A percentile compares a stretch with the other conserved stretches of the same genome.
Evolutionary conservation across 2,329 filamentous ascomycete genomes (phyloP).

Genomic region (Trichoderma sp.): DNA sequence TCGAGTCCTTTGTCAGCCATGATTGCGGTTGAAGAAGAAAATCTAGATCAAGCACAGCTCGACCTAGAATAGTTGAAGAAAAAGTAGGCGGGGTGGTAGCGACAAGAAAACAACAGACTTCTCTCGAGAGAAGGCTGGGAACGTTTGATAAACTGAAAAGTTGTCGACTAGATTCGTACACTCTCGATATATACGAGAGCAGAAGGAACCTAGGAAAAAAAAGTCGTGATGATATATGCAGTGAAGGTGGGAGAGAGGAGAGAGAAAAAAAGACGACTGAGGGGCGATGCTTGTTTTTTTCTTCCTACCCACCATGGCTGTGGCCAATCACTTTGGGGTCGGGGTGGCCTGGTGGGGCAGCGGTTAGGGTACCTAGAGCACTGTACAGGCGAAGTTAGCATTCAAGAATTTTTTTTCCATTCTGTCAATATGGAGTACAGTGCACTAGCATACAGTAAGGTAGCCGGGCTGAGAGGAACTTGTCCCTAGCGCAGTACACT

Average conservation of each 20-base stretch:
- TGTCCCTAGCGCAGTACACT: not conserved
- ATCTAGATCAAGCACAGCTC: slow-evolving; percentile 76
- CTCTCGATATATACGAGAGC: slow-evolving; percentile 50
- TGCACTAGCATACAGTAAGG: not conserved
- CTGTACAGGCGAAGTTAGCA: slow-evolving; percentile 14
- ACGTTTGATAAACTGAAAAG: slow-evolving; percentile 27
- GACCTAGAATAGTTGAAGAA: slow-evolving; percentile 59
- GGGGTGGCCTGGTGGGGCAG: slow-evolving; percentile 21
- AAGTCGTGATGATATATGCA: slow-evolving; percentile 32
- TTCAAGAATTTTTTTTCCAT: slow-evolving; percentile 18
- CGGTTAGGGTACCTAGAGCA: slow-evolving; percentile 29
- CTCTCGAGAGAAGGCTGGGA: slow-evolving; percentile 38
- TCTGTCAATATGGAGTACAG: not conserved
- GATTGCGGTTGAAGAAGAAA: slow-evolving; percentile 68
- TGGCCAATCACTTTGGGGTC: slow-evolving; percentile 25
- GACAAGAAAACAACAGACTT: slow-evolving; percentile 41
- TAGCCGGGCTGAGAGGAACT: not conserved
- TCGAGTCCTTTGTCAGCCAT: slow-evolving; percentile 99
- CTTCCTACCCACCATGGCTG: slow-evolving; percentile 21
- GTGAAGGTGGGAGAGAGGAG: slow-evolving; percentile 32
- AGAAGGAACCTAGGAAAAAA: slow-evolving; percentile 44
- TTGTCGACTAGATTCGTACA: slow-evolving; percentile 49
- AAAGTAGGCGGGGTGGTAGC: slow-evolving; percentile 43
- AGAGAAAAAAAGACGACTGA: slow-evolving; percentile 42
- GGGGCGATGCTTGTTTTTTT: slow-evolving; percentile 43